Percentiles rank a stretch among this genome's conserved stretches.
Evolutionary conservation across 2,329 filamentous ascomycete genomes (phyloP).

Genomic region (Cladosporium cucumerinum): DNA sequence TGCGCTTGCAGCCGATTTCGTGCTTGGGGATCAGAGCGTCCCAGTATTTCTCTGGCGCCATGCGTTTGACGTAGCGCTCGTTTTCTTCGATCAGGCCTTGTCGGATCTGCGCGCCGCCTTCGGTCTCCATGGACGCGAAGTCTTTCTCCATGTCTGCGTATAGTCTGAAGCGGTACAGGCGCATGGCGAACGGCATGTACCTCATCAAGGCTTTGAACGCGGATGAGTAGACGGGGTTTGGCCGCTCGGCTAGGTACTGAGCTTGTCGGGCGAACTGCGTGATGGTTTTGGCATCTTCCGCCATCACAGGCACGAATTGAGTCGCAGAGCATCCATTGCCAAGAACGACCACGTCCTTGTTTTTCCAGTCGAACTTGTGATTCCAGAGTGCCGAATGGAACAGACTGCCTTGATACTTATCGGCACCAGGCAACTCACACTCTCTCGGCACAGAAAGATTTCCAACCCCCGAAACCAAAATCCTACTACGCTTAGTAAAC

Average conservation of each 20-base stretch:
- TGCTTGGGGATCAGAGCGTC: slow-evolving; percentile 59
- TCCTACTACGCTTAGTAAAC: slow-evolving; percentile 22
- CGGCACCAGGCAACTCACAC: slow-evolving; percentile 30
- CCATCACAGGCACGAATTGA: slow-evolving; percentile 37
- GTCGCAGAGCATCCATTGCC: slow-evolving; percentile 39
- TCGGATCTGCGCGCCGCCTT: slow-evolving; percentile 38
- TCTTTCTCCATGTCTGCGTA: slow-evolving; percentile 46
- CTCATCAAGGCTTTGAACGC: slow-evolving; percentile 45
- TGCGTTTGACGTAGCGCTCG: slow-evolving; percentile 42
- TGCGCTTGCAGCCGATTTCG: slow-evolving; percentile 61
- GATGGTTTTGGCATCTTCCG: slow-evolving; percentile 33
- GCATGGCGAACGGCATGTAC: slow-evolving; percentile 46
- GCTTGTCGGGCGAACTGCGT: slow-evolving; percentile 34
- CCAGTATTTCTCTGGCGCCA: slow-evolving; percentile 45
- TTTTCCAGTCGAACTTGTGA: slow-evolving; percentile 29
- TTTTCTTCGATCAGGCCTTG: slow-evolving; percentile 38
- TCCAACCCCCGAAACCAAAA: slow-evolving; percentile 32
- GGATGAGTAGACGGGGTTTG: slow-evolving; percentile 42
- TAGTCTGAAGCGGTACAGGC: slow-evolving; percentile 42
- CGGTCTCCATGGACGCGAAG: slow-evolving; percentile 42
- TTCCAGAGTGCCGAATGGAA: slow-evolving; percentile 38
- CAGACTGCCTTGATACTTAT: slow-evolving; percentile 36
- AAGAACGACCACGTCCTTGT: slow-evolving; percentile 34
- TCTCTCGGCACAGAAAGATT: slow-evolving; percentile 27
- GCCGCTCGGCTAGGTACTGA: slow-evolving; percentile 43